Conservation (phyloP, 805 yeast species). For the Osmozyma mogii region DNA sequence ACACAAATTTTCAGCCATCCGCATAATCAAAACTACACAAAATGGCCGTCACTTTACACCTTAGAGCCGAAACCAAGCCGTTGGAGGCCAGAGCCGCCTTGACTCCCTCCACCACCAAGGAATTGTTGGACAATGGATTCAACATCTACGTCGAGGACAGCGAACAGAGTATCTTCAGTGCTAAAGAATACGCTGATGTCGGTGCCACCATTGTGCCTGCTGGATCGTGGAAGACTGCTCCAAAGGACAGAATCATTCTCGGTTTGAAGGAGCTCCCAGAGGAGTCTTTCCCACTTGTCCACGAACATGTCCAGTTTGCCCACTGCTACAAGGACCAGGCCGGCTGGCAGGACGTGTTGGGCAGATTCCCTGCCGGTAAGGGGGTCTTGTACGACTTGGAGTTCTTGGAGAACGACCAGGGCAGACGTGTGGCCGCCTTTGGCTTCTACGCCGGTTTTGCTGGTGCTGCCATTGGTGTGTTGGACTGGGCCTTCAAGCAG, state of each 20-base stretch:
- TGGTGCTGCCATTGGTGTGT: constrained; percentile 94
- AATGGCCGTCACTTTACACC: constrained; percentile 57
- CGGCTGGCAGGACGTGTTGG: constrained; percentile 91
- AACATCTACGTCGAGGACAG: constrained; percentile 83
- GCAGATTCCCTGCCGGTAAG: constrained; percentile 84
- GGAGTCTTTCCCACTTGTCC: constrained; percentile 82
- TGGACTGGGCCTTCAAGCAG: constrained; percentile 92
- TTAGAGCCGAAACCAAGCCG: constrained; percentile 97
- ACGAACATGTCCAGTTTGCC: constrained; percentile 97
- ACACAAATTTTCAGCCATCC: too few species aligned
- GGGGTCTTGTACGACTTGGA: constrained; percentile 92
- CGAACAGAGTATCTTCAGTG: constrained; percentile 70
- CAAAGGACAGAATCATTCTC: constrained; percentile 78
- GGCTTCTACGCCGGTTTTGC: constrained; percentile 99
- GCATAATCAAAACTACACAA: too few species aligned
- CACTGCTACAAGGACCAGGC: constrained; percentile 97
- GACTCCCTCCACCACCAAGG: constrained; percentile 85
- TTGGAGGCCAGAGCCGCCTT: constrained; percentile 95
- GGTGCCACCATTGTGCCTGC: constrained; percentile 89
- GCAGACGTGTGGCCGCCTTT: constrained; percentile 98
- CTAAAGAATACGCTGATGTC: constrained; percentile 64
- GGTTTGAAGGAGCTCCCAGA: constrained; percentile 97
- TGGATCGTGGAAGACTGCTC: constrained; percentile 91
- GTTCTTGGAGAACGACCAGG: constrained; percentile 86
- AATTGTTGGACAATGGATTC: constrained; percentile 80